These are phyloP conservation scores for Williopsis jadinii DNA, from an alignment of 1,139 yeast species.

Conservation along the genomic window DNA sequence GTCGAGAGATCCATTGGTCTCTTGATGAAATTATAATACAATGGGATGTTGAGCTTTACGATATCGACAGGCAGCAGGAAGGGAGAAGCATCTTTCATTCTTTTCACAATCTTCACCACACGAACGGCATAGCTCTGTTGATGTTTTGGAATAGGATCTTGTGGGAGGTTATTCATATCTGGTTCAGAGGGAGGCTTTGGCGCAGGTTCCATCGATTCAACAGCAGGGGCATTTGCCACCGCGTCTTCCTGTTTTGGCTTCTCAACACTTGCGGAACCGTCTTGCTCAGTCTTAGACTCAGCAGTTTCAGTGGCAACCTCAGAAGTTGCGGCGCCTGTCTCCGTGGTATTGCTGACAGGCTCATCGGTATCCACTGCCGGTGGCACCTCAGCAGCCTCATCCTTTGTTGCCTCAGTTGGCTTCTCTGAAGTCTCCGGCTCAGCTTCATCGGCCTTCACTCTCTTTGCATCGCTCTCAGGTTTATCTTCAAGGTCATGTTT, in stretches of 20 bases:
- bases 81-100: conserved; percentile 90
- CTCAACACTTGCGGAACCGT: not conserved
- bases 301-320: no score
- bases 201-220: conserved; percentile 43
- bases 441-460: conserved; percentile 4
- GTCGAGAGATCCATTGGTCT: conserved; percentile 94
- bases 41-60: conserved; percentile 82
- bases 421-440: not conserved
- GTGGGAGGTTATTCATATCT: conserved; percentile 61
- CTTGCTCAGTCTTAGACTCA: not conserved
- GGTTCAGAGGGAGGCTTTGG: conserved; percentile 70
- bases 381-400: no score
- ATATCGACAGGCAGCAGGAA: conserved; percentile 87
- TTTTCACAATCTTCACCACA: conserved; percentile 71
- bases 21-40: conserved; percentile 74
- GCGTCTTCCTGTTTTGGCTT: not conserved
- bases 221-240: not conserved
- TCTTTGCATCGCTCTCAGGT: conserved; percentile 6
- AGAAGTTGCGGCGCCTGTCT: no score
- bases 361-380: not conserved
- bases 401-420: not conserved
- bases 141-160: conserved; percentile 75
- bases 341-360: not conserved
- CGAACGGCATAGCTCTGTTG: conserved; percentile 59
- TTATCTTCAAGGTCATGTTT: conserved; percentile 9